Base-by-base conservation (phyloP, 2,329 filamentous ascomycete species). In the Monosporascus cannonballus region DNA sequence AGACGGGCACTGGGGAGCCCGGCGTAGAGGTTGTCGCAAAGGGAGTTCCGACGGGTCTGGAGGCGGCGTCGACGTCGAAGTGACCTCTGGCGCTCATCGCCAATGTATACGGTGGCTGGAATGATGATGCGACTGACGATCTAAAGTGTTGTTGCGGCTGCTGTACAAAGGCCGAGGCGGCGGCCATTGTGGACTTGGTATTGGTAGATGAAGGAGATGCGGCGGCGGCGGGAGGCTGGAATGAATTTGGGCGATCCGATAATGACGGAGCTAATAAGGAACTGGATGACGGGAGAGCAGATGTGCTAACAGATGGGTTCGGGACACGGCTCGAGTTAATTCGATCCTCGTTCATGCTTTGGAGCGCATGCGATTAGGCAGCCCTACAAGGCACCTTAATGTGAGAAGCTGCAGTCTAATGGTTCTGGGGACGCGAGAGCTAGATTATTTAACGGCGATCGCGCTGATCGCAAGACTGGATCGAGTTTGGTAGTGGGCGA, bases 1-100 rank as follows among this genome's bases (percentile, higher is more conserved):
- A 64, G 37, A 83, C 71, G 22, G 74, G 63, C 60, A 83, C 71
- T 22, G 74, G 63, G 60, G 71, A 66, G 49, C 69, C 64, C 47
- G 71, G 48, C 51, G 70, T 47, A n/a, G 69, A 57, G 17, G 69
- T 65, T 52, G 62, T 63, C 53, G 70, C 64, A 56, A 71, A 74
- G 3, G 72, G 70, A 2, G 68, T 70, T 54, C 71, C 71, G 45
- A 73, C 63, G 18, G 74, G 68, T 53, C 70, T 72, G 50, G 55
- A 53, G 36, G 66, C 63, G 51, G 68, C 63, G 58, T 78, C 75
- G 65, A 69, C 69, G 36, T 78, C 76, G 56, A 69, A 73, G 11
- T 65, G 61, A 51, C 69, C 63, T 50, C 60, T 57, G 30, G 66
- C 46, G 42, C 66, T 54, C 57, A 71, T 67, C 27, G 64, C 64